Evolutionary conservation across 176 grass and related monocot species (phyloP).

Genomic region (Triticum timopheevii): DNA sequence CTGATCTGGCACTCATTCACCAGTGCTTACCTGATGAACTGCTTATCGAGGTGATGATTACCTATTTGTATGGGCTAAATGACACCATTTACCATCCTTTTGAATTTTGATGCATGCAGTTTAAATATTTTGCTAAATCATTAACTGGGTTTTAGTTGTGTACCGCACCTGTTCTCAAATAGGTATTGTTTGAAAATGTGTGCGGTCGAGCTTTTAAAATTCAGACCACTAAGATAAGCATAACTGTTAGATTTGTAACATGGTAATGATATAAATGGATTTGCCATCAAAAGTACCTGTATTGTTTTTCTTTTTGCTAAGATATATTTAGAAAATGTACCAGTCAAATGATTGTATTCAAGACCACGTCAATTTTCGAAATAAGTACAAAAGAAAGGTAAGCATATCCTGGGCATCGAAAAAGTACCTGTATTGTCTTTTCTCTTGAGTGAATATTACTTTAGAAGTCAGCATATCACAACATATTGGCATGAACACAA

Average conservation of each 20-base stretch:
- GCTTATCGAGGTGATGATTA: conserved; percentile 63
- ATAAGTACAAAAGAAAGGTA: neutral
- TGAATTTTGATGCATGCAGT: neutral
- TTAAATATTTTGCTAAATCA: neutral
- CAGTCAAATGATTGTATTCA: neutral
- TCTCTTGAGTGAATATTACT: neutral
- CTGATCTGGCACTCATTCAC: conserved; percentile 87
- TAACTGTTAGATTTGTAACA: neutral
- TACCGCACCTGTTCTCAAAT: neutral
- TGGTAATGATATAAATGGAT: neutral
- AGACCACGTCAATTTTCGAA: neutral
- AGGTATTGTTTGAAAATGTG: neutral
- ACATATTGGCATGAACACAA: neutral
- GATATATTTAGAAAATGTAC: neutral
- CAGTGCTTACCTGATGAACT: conserved; percentile 81
- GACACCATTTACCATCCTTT: conserved; percentile 4
- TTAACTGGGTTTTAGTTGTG: neutral
- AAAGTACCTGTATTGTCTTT: neutral
- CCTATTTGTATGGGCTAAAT: conserved; percentile 3
- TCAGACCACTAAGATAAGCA: neutral
- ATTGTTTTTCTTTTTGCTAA: neutral
- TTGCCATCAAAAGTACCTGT: neutral
- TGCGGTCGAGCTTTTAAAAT: neutral
- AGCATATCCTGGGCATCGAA: no score
- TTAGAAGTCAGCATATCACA: neutral